phyloP scores from a whole-genome alignment of 345 rosid genomes.

The Euphorbia peplus region DNA sequence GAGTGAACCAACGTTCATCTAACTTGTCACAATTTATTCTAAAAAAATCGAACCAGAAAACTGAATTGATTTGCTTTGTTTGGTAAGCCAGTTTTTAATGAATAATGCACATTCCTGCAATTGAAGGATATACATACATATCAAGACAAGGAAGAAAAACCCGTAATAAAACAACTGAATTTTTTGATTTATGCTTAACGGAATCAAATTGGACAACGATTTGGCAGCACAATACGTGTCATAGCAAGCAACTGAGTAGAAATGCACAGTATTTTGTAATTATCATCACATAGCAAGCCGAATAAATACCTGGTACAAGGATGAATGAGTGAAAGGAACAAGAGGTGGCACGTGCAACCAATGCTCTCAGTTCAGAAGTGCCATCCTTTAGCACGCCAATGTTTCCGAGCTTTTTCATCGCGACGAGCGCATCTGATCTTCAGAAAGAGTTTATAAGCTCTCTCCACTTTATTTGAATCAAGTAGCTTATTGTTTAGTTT shows the following conservation, averaged over 20 bases:
- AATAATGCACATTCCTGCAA: too few relatives aligned
- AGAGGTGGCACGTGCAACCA: neutral
- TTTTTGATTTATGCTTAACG: neutral
- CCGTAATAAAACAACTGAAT: too few relatives aligned
- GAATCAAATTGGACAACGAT: neutral
- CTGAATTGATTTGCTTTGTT: too few relatives aligned
- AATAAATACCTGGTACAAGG: neutral
- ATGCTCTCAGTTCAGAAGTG: slow-evolving; percentile 52
- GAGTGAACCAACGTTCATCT: too few relatives aligned
- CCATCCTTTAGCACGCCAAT: slow-evolving; percentile 89
- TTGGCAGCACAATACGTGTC: neutral
- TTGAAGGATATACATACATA: too few relatives aligned
- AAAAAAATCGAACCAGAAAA: too few relatives aligned
- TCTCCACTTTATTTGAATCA: slow-evolving; percentile 63
- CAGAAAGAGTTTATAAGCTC: slow-evolving; percentile 70
- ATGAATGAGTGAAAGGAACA: neutral
- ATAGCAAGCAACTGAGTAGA: neutral
- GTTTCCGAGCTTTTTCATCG: slow-evolving; percentile 60
- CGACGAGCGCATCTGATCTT: slow-evolving; percentile 70
- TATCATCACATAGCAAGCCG: neutral
- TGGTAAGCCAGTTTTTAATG: too few relatives aligned
- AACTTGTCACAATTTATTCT: too few relatives aligned
- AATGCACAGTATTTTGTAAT: neutral
- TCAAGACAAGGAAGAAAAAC: too few relatives aligned
- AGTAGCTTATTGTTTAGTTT: slow-evolving; percentile 68